Conservation (phyloP, 2,329 filamentous ascomycete genomes). For the Chaetomium olivaceum region DNA sequence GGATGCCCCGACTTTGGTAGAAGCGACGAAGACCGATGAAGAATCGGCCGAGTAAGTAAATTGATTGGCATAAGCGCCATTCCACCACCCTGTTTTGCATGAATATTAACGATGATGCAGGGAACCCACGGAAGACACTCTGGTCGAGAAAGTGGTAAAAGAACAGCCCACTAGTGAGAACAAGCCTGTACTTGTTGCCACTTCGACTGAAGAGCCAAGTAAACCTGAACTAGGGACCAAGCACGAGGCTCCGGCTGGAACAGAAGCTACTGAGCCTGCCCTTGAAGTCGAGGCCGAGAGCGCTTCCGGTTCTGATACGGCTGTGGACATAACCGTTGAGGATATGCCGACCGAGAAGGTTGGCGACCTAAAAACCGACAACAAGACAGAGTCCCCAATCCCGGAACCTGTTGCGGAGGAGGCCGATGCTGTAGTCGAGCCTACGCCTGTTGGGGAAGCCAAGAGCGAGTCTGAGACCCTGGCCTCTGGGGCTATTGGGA, state of each 20-base stretch:
- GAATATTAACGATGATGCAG: background rate
- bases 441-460: background rate
- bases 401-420: slow-evolving; percentile 13
- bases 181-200: background rate
- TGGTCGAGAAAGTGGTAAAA: background rate
- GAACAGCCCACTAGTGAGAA: background rate
- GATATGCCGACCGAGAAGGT: background rate
- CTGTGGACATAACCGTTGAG: background rate
- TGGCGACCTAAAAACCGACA: background rate
- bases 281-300: slow-evolving; percentile 10
- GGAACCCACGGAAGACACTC: background rate
- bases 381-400: background rate
- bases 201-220: background rate
- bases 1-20: background rate
- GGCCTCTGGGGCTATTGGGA: background rate
- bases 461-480: slow-evolving; percentile 12
- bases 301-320: background rate
- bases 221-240: background rate
- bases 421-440: background rate
- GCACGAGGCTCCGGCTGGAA: background rate
- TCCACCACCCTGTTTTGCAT: background rate
- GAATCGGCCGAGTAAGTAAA: background rate
- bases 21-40: background rate
- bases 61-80: background rate
- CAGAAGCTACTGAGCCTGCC: slow-evolving; percentile 5